Conservation (phyloP, 2,329 filamentous ascomycete genomes). For the Cladophialophora yegresii region DNA sequence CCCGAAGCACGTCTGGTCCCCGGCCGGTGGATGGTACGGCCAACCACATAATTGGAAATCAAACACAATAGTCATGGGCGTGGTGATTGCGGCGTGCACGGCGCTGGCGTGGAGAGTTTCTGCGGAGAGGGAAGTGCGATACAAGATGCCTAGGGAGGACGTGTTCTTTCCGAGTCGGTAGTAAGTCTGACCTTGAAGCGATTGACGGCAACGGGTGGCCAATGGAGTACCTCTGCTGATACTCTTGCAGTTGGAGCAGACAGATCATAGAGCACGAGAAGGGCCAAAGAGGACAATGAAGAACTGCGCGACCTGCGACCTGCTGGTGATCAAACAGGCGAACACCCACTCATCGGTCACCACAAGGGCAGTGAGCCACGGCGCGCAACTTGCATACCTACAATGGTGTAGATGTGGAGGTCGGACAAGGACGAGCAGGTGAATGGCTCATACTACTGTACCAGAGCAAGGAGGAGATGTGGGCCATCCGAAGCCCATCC, state of each 20-base stretch:
- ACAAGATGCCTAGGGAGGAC: constrained; percentile 73
- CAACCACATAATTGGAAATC: constrained; percentile 92
- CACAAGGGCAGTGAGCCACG: no score
- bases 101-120: constrained; percentile 71
- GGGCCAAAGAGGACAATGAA: constrained; percentile 44
- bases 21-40: constrained; percentile 94
- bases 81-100: constrained; percentile 67
- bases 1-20: constrained; percentile 96
- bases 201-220: not conserved
- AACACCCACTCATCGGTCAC: not conserved
- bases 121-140: constrained; percentile 70
- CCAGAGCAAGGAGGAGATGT: not conserved
- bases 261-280: constrained; percentile 71
- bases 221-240: constrained; percentile 2
- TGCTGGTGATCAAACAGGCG: not conserved
- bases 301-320: not conserved
- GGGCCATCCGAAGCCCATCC: not conserved
- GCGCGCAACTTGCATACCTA: not conserved
- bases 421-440: not conserved
- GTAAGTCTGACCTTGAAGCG: constrained; percentile 56
- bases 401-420: not conserved
- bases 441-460: not conserved
- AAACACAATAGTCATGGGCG: constrained; percentile 79
- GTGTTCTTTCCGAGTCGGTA: constrained; percentile 83
- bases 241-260: constrained; percentile 64